phyloP scores from a whole-genome alignment of 1,139 yeast genomes.

The Hyphopichia wangnamkhiaoensis region DNA sequence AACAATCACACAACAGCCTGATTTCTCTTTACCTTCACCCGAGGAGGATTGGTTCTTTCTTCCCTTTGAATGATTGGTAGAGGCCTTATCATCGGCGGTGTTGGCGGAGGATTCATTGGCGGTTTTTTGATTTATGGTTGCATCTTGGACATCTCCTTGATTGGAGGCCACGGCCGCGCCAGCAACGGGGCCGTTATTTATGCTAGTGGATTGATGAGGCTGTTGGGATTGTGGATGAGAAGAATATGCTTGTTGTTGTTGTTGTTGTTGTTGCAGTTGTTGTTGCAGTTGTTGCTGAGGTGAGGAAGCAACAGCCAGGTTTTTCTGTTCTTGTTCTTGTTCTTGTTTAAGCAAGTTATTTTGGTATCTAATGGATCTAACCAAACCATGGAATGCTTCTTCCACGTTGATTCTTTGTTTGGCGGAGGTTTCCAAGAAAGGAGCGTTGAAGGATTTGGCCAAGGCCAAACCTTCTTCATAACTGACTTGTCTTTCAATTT shows the following conservation, averaged over 20 bases:
- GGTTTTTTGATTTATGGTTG: conserved; percentile 1
- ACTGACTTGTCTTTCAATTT: conserved; percentile 76
- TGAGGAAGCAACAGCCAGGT: background rate
- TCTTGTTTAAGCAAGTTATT: conserved; percentile 20
- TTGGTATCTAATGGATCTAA: conserved; percentile 57
- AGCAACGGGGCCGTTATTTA: conserved; percentile 11
- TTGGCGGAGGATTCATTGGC: conserved; percentile 4
- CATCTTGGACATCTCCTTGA: background rate
- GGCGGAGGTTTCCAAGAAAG: conserved; percentile 91
- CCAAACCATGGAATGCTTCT: conserved; percentile 81
- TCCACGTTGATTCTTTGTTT: conserved; percentile 93
- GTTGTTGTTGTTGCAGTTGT: background rate
- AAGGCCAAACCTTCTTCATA: conserved; percentile 80
- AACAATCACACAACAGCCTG: conserved; percentile 50
- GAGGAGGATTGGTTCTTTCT: conserved; percentile 11
- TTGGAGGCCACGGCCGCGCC: conserved; percentile 16
- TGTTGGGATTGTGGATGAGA: conserved; percentile 2
- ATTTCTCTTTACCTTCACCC: conserved; percentile 34
- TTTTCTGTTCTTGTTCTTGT: conserved; percentile 1
- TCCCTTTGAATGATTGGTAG: background rate
- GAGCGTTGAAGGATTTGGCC: conserved; percentile 73
- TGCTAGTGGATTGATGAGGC: conserved; percentile 1
- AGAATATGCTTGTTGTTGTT: conserved; percentile 1
- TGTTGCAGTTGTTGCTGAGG: conserved; percentile 2
- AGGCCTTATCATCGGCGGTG: conserved; percentile 5